Evolutionary conservation across 108 stramenopile species (phyloP).

Genomic region (Aurantiochytrium sp.): DNA sequence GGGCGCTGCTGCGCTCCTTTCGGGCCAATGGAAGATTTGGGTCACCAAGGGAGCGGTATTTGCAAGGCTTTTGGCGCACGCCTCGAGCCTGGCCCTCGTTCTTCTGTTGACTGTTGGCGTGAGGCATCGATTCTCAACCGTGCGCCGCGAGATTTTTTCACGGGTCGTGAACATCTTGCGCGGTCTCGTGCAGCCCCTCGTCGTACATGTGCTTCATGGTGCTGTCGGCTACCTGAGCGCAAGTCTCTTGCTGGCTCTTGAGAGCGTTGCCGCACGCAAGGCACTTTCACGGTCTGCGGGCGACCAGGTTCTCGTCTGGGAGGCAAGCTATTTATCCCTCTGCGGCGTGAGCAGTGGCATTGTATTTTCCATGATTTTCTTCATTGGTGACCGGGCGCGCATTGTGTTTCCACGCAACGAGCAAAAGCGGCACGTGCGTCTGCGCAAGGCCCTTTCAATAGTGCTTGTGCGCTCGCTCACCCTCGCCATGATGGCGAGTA

Average conservation of each 20-base stretch:
- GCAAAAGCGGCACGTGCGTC: background rate
- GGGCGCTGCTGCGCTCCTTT: background rate
- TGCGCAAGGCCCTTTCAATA: background rate
- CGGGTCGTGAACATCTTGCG: background rate
- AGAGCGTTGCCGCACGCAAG: background rate
- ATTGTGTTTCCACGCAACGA: background rate
- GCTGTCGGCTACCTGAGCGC: background rate
- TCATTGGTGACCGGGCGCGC: background rate
- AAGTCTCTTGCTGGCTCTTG: background rate
- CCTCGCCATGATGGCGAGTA: background rate
- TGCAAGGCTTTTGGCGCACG: background rate
- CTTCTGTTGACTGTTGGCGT: background rate
- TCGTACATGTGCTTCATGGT: background rate
- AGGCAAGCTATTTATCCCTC: background rate
- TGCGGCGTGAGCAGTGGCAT: background rate
- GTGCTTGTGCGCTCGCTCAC: background rate
- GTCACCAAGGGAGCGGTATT: background rate
- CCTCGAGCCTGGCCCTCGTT: background rate
- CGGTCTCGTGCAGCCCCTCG: background rate
- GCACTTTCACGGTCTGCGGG: background rate
- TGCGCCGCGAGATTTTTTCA: background rate
- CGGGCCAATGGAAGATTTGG: background rate
- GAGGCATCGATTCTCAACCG: background rate
- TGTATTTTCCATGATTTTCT: background rate
- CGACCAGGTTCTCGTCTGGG: background rate